Conservation (phyloP, 805 yeast genomes). For the Sporopachydermia lactativora region DNA sequence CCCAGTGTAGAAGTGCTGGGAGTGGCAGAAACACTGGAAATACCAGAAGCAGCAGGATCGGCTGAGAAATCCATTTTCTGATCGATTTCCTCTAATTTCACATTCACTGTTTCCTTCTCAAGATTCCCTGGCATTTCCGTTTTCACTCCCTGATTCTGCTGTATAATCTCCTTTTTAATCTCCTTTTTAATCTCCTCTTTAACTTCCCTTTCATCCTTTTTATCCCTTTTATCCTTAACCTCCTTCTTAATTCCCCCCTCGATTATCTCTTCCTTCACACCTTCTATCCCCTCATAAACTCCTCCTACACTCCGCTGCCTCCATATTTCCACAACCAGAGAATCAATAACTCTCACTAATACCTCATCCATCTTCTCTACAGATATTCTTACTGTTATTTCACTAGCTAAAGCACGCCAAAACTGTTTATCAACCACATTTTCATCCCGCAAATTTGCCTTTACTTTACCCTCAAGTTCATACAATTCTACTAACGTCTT, state of each 20-base stretch:
- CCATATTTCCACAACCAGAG: constrained; percentile 5
- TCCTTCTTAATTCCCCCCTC: too few species aligned
- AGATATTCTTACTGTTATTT: constrained; percentile 12
- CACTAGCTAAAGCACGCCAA: constrained; percentile 15
- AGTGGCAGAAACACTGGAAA: too few species aligned
- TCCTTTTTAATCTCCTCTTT: constrained; percentile 5
- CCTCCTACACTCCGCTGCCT: too few species aligned
- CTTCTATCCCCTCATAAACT: too few species aligned
- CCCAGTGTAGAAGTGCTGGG: too few species aligned
- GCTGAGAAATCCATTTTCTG: too few species aligned
- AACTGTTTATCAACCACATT: constrained; percentile 15
- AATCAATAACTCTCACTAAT: constrained; percentile 6
- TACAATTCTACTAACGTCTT: constrained; percentile 14
- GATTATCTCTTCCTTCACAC: too few species aligned
- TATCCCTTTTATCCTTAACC: too few species aligned
- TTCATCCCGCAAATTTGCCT: constrained; percentile 9
- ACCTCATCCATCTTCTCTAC: constrained; percentile 7
- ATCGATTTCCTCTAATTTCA: not conserved
- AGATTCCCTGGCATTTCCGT: not conserved
- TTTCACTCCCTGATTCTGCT: constrained; percentile 4
- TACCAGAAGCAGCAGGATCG: too few species aligned
- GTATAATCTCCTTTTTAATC: constrained; percentile 4
- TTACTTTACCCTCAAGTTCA: constrained; percentile 11
- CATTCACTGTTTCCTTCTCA: not conserved
- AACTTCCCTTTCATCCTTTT: too few species aligned